Base-by-base conservation (phyloP, 352 stramenopile species). In the Lagenidium giganteum region DNA sequence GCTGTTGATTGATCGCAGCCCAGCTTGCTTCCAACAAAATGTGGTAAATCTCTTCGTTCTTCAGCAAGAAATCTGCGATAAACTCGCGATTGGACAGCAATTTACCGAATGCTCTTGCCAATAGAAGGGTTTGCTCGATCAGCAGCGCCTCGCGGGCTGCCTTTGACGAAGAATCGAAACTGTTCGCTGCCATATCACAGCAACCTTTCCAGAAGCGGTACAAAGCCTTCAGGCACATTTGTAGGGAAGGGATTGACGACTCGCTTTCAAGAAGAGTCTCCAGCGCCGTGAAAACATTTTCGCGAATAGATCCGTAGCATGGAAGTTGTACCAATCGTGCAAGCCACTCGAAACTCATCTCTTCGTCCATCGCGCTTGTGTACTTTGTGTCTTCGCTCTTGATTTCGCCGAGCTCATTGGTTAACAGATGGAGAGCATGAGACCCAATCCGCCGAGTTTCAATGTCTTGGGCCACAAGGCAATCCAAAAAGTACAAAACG, bases 271-370 rank as follows among this genome's bases (percentile, higher is more conserved):
- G 64, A 7, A 94, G 26, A 40, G 58, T 79, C 47, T 92, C 79
- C 0, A 94, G 54, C 29, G 75, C 80, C 17, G 40, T 43, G 22
- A 90, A 85, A 23, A 89, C 67, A 14, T 61, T 63, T 17, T 70
- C 67, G 6, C 77, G 72, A 26, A 92, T 69, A 6, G 42, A 42
- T 30, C 21, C 40, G 33, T 87, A 92, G 49, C 74, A 90, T 13
- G 79, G 67, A 5, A 94, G 45, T 45, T 84, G 83, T 7, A 57
- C 41, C 20, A 94, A 30, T n/a, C 64, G 70, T 16, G 39, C 35
- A 29, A 91, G 60, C 82, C 79, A 94, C 22, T 53, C 66, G 34
- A 94, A 91, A n/a, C 37, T 74, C 45, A 90, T 76, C 2, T 32
- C 56, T 3, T 42, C 32, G 8, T 60, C 35, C 13, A 47, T 25